Conservation (phyloP, 257 asterid species). For the Solanum sitiens region DNA sequence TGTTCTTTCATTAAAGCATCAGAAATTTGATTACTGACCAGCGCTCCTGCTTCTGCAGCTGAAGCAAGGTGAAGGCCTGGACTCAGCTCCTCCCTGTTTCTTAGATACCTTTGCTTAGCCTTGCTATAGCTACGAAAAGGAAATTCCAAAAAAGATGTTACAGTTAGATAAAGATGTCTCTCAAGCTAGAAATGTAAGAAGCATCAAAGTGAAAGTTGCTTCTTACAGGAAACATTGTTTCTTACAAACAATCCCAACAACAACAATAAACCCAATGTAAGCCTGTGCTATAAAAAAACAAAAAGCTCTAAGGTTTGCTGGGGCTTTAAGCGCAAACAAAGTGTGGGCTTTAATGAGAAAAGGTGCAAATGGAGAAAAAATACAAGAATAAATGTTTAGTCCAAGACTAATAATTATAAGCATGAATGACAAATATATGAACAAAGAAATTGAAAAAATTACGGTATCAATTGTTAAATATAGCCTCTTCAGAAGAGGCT, state of each 20-base stretch:
- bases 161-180: not conserved
- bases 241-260: not conserved
- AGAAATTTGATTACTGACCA: conserved; percentile 48
- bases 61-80: conserved; percentile 91
- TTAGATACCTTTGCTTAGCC: conserved; percentile 80
- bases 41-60: conserved; percentile 97
- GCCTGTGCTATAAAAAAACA: not conserved
- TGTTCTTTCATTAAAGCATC: not conserved
- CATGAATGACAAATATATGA: not conserved
- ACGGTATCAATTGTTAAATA: not conserved
- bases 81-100: conserved; percentile 55
- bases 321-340: not conserved
- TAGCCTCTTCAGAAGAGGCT: not conserved
- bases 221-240: not conserved
- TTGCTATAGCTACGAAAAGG: conserved; percentile 48
- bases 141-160: not conserved
- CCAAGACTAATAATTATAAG: not conserved
- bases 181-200: not conserved
- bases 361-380: not conserved
- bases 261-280: not conserved
- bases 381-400: not conserved
- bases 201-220: not conserved
- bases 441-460: not conserved
- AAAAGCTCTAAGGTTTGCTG: not conserved
- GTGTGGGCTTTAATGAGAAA: not conserved